These are phyloP conservation scores for Candida chauliodis DNA, from an alignment of 805 yeast genomes.

Conservation along the genomic window DNA sequence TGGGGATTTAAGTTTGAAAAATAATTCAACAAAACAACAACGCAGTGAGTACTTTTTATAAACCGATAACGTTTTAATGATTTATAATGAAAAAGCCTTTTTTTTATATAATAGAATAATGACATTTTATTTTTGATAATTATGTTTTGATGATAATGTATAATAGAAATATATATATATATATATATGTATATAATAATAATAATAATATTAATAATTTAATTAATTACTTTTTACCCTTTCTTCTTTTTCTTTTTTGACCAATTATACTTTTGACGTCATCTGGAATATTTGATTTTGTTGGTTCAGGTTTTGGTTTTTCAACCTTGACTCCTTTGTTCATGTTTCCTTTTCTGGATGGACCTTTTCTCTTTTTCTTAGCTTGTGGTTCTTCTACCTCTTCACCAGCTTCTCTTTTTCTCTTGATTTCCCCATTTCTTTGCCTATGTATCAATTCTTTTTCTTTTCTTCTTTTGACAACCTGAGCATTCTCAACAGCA, in stretches of 20 bases:
- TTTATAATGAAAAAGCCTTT: background rate
- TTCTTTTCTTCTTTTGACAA: constrained; percentile 85
- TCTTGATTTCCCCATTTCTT: constrained; percentile 9
- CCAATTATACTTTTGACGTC: constrained; percentile 65
- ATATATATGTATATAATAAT: background rate
- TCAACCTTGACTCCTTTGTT: constrained; percentile 46
- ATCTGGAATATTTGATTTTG: constrained; percentile 39
- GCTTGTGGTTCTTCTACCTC: constrained; percentile 18
- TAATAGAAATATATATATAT: background rate
- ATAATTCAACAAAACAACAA: constrained; percentile 38
- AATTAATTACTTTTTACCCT: constrained; percentile 27
- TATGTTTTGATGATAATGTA: constrained; percentile 1
- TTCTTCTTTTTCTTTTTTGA: constrained; percentile 63
- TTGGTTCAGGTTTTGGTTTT: constrained; percentile 18
- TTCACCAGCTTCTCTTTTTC: constrained; percentile 19
- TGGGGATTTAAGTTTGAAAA: constrained; percentile 47
- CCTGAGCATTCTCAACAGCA: constrained; percentile 93
- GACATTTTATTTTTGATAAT: background rate
- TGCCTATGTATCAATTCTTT: constrained; percentile 45
- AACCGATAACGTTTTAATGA: background rate
- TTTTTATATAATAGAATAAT: constrained; percentile 3
- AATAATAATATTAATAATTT: no score
- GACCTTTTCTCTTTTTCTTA: constrained; percentile 18
- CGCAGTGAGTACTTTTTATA: constrained; percentile 44
- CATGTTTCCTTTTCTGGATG: constrained; percentile 22